Evolutionary conservation across 164 flowering plant genomes (phyloP).

Genomic region (Vitis labrusca): DNA sequence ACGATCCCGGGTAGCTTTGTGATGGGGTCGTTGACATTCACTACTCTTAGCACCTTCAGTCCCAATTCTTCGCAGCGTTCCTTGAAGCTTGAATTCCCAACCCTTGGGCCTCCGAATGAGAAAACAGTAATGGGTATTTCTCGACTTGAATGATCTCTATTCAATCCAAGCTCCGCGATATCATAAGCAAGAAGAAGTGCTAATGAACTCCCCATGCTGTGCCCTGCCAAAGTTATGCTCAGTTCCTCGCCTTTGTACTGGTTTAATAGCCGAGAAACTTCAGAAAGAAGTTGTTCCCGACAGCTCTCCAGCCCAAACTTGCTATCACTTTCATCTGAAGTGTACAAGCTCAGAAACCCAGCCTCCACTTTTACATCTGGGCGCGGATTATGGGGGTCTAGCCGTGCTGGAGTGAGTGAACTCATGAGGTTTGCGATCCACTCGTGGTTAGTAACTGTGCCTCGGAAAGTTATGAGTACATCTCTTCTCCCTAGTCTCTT

Average conservation of each 20-base stretch:
- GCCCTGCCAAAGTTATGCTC: constrained; percentile 77
- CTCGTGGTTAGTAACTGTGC: constrained; percentile 69
- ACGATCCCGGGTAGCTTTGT: constrained; percentile 57
- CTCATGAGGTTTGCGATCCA: constrained; percentile 87
- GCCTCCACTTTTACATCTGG: constrained; percentile 68
- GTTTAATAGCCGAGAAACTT: constrained; percentile 32
- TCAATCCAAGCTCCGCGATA: constrained; percentile 68
- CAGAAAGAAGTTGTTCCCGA: constrained; percentile 52
- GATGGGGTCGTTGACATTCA: constrained; percentile 66
- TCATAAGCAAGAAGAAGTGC: constrained; percentile 76
- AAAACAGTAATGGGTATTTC: constrained; percentile 61
- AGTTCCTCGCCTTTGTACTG: constrained; percentile 57
- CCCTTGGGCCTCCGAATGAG: constrained; percentile 84
- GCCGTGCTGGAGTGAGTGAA: constrained; percentile 61
- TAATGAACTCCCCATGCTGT: constrained; percentile 88
- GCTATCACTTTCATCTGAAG: constrained; percentile 29
- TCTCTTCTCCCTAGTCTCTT: constrained; percentile 68
- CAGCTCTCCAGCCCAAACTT: constrained; percentile 45
- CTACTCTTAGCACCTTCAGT: constrained; percentile 66
- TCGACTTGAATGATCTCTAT: background rate
- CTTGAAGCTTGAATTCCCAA: constrained; percentile 69
- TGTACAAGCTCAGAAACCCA: constrained; percentile 45
- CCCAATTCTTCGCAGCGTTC: constrained; percentile 72
- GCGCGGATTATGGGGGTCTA: constrained; percentile 55
- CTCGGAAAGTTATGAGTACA: constrained; percentile 62